Evolutionary conservation across 2,329 filamentous ascomycete genomes (phyloP).

Genomic region (Clarireedia homoeocarpa): DNA sequence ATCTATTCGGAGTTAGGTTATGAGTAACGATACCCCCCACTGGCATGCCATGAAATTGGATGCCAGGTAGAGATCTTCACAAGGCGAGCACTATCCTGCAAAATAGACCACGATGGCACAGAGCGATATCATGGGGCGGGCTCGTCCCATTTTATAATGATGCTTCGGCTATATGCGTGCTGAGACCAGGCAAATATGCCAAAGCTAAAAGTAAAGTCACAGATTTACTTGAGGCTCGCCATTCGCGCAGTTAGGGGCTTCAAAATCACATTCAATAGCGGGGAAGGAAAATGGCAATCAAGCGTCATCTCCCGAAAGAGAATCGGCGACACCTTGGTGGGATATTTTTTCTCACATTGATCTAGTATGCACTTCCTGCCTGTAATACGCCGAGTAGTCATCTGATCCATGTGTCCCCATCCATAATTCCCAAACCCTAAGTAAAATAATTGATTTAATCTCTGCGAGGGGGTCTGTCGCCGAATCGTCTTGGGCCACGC

Average conservation of each 20-base stretch:
- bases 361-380: constrained; percentile 40
- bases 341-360: constrained; percentile 50
- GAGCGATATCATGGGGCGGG: no score
- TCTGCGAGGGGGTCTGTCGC: constrained; percentile 48
- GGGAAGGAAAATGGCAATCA: constrained; percentile 68
- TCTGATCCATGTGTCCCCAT: constrained; percentile 22
- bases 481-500: constrained; percentile 66
- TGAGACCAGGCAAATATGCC: no score
- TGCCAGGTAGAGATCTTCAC: no score
- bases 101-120: no score
- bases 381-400: constrained; percentile 26
- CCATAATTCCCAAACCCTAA: constrained; percentile 15
- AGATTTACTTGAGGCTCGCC: neutral
- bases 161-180: no score
- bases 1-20: constrained; percentile 9
- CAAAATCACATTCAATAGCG: constrained; percentile 10
- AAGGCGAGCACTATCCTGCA: no score
- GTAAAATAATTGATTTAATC: constrained; percentile 30
- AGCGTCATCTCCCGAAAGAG: constrained; percentile 67
- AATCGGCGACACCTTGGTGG: constrained; percentile 87
- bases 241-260: constrained; percentile 4
- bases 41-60: neutral
- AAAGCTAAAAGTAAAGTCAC: neutral
- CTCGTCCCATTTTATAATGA: no score
- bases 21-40: constrained; percentile 14